Conservation (phyloP, 768 basidiomycete genomes). For the Auriscalpium microsporum region DNA sequence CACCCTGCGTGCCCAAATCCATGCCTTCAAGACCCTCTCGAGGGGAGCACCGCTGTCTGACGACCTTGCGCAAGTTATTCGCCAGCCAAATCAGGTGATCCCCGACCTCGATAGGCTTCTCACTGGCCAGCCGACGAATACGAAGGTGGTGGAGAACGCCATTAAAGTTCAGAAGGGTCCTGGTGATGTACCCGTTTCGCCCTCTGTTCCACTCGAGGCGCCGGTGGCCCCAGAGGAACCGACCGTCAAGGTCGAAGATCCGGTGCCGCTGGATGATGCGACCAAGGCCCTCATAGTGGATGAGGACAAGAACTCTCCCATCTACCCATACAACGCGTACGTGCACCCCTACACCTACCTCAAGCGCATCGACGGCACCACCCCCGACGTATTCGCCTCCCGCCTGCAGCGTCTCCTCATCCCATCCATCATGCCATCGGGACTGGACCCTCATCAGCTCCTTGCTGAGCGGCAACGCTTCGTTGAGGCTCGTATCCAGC, state of each 20-base stretch:
- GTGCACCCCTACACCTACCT: constrained; percentile 77
- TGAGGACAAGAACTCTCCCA: constrained; percentile 67
- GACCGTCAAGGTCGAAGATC: constrained; percentile 51
- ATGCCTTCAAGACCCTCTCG: constrained; percentile 67
- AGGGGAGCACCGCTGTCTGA: constrained; percentile 63
- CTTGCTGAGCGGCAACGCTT: constrained; percentile 88
- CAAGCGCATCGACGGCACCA: constrained; percentile 52
- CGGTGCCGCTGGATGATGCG: constrained; percentile 43
- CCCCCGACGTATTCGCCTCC: constrained; percentile 56
- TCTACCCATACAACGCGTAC: constrained; percentile 91
- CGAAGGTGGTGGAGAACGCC: constrained; percentile 63
- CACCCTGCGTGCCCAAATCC: constrained; percentile 73
- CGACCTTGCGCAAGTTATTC: constrained; percentile 59
- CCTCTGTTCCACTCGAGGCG: constrained; percentile 5
- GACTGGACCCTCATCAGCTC: constrained; percentile 87
- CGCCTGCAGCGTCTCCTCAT: constrained; percentile 75
- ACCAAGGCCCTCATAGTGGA: constrained; percentile 74
- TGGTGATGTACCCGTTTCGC: constrained; percentile 18
- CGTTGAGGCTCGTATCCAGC: constrained; percentile 81
- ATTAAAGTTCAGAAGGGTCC: constrained; percentile 62
- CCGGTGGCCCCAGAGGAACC: constrained; percentile 16
- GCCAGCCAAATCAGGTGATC: constrained; percentile 50
- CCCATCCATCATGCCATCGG: constrained; percentile 83
- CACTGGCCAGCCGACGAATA: constrained; percentile 48
- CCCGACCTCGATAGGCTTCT: constrained; percentile 59